A percentile compares a stretch with the other conserved stretches of the same genome.
Evolutionary conservation across 78 protist genomes (phyloP).

Genomic region (Monosiga brevicollis): DNA sequence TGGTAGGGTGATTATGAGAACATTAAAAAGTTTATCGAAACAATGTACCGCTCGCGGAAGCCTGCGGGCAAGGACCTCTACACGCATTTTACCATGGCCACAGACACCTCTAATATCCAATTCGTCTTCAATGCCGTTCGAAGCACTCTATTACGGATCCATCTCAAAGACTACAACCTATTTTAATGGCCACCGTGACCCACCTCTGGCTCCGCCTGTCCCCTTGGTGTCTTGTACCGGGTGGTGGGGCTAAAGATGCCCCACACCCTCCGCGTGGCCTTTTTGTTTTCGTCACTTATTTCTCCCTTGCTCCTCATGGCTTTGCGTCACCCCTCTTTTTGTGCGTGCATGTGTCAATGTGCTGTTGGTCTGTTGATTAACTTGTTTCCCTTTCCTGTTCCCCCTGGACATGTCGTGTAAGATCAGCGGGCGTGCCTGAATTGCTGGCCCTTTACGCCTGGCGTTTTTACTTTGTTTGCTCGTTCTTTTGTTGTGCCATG

Average conservation of each 20-base stretch:
- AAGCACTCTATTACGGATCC: slow-evolving; percentile 30
- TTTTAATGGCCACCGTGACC: background rate
- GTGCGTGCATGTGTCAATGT: background rate
- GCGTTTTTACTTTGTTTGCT: too few relatives aligned
- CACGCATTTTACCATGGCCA: slow-evolving; percentile 18
- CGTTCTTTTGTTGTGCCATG: too few relatives aligned
- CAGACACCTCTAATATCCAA: slow-evolving; percentile 66
- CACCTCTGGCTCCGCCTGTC: background rate
- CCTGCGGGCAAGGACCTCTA: background rate
- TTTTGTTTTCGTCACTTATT: background rate
- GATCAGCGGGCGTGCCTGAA: too few relatives aligned
- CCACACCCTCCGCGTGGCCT: background rate
- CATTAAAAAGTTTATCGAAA: background rate
- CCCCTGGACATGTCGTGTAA: too few relatives aligned
- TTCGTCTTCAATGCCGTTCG: slow-evolving; percentile 58
- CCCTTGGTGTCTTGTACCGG: background rate
- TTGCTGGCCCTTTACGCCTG: too few relatives aligned
- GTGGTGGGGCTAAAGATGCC: background rate
- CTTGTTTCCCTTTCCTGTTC: too few relatives aligned
- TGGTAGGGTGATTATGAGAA: background rate
- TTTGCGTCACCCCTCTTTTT: background rate
- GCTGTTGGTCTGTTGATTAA: too few relatives aligned
- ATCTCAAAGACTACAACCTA: background rate
- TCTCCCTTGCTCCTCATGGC: background rate
- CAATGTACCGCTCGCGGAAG: background rate